phyloP scores from a whole-genome alignment of 2,329 filamentous ascomycete genomes.

The Torrubiella hemipterigena region DNA sequence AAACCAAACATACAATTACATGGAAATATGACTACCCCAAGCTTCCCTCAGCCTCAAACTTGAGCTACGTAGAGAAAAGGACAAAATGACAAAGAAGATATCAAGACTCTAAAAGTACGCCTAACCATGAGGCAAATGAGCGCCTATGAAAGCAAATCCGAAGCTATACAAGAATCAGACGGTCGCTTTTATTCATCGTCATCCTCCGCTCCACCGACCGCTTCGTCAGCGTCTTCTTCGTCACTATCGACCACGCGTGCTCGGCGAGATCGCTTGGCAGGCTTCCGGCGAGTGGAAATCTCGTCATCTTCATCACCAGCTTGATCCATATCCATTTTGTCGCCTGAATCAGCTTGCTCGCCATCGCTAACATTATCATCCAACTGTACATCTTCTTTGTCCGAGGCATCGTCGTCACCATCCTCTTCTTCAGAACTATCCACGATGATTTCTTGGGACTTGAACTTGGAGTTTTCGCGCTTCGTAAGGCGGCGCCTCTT shows the following conservation, averaged over 20 bases:
- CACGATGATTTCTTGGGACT: conserved; percentile 73
- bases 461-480: conserved; percentile 56
- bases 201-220: conserved; percentile 8
- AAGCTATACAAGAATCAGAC: no score
- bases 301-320: conserved; percentile 30
- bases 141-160: no score
- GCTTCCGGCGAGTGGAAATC: conserved; percentile 28
- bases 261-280: conserved; percentile 34
- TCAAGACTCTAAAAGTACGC: no score
- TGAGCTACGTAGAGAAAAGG: no score
- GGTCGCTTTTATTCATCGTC: conserved; percentile 4
- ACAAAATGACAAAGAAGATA: no score
- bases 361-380: conserved; percentile 18
- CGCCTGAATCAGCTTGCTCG: conserved; percentile 18
- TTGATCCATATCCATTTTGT: conserved; percentile 40
- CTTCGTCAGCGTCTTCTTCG: conserved; percentile 34
- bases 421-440: conserved; percentile 55
- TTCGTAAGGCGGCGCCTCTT: conserved; percentile 47
- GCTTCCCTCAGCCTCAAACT: no score
- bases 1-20: no score
- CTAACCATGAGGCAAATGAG: no score
- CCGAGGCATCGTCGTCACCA: conserved; percentile 28
- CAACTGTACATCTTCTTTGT: conserved; percentile 29
- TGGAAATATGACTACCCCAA: no score
- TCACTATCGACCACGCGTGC: conserved; percentile 43